Evolutionary conservation across 805 yeast species (phyloP).

Genomic region (Schwanniomyces occidentalis): DNA sequence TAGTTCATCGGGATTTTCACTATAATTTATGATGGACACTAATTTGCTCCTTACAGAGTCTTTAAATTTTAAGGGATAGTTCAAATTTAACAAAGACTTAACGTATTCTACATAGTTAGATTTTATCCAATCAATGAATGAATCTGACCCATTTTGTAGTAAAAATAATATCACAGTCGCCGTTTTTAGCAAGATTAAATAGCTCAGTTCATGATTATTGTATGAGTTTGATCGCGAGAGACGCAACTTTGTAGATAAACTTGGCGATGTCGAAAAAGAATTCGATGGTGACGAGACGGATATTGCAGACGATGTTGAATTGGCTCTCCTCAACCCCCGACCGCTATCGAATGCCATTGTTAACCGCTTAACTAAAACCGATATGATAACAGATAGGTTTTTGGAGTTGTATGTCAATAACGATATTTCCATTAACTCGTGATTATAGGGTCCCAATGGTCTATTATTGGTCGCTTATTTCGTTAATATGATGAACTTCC

Average conservation of each 20-base stretch:
- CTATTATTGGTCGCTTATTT: conserved; percentile 60
- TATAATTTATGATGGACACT: conserved; percentile 27
- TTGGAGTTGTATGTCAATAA: conserved; percentile 42
- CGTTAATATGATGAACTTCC: too few species aligned
- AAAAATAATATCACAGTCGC: conserved; percentile 53
- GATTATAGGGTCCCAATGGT: conserved; percentile 56
- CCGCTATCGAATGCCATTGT: conserved; percentile 27
- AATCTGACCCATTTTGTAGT: conserved; percentile 53
- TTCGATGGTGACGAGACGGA: too few species aligned
- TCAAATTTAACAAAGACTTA: conserved; percentile 16
- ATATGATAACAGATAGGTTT: conserved; percentile 39
- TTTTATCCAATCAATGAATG: conserved; percentile 52
- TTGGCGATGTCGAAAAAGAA: too few species aligned
- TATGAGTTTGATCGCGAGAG: too few species aligned
- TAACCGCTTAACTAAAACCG: conserved; percentile 42
- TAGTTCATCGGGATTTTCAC: conserved; percentile 34
- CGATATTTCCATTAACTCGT: conserved; percentile 53
- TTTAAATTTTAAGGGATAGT: conserved; percentile 15
- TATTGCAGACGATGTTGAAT: too few species aligned
- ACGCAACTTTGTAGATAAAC: too few species aligned
- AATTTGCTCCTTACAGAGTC: conserved; percentile 40
- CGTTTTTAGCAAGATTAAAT: conserved; percentile 49
- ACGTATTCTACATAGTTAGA: conserved; percentile 12
- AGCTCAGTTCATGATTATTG: too few species aligned
- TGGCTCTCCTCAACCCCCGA: too few species aligned